Percentiles rank a stretch among this genome's conserved stretches.
Evolutionary conservation across 1,139 yeast species (phyloP).

Genomic region (Candida dubliniensis): DNA sequence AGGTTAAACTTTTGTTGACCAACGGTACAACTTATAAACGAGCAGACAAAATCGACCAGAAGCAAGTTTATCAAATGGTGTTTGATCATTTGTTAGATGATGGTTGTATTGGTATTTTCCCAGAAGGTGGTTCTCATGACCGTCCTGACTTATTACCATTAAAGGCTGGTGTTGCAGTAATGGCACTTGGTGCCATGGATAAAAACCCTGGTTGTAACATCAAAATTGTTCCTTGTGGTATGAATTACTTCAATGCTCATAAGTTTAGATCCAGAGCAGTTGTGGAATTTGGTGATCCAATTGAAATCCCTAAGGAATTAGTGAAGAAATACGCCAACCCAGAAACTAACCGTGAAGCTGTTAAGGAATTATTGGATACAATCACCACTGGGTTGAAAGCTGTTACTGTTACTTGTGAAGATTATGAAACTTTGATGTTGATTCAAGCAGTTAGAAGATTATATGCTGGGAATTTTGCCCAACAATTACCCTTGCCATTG

Average conservation of each 20-base stretch:
- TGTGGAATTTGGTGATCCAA: slow-evolving; percentile 89
- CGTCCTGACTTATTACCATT: slow-evolving; percentile 86
- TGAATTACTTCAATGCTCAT: slow-evolving; percentile 96
- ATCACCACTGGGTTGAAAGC: slow-evolving; percentile 78
- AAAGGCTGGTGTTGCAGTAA: slow-evolving; percentile 96
- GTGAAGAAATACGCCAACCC: slow-evolving; percentile 62
- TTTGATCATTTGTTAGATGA: slow-evolving; percentile 79
- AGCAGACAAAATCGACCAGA: slow-evolving; percentile 85
- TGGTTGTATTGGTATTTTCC: slow-evolving; percentile 90
- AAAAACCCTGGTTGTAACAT: slow-evolving; percentile 69
- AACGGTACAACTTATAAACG: slow-evolving; percentile 65
- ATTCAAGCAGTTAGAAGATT: slow-evolving; percentile 92
- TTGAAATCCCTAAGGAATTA: slow-evolving; percentile 62
- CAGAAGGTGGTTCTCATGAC: slow-evolving; percentile 98
- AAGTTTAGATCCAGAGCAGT: slow-evolving; percentile 94
- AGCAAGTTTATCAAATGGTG: slow-evolving; percentile 75
- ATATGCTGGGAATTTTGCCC: slow-evolving; percentile 72
- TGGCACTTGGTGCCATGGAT: slow-evolving; percentile 93
- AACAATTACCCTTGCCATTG: slow-evolving; percentile 73
- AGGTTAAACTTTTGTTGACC: slow-evolving; percentile 40
- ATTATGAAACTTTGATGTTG: slow-evolving; percentile 87
- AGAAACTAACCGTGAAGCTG: slow-evolving; percentile 64
- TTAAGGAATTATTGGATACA: slow-evolving; percentile 64
- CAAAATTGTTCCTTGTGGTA: slow-evolving; percentile 91
- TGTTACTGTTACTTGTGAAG: slow-evolving; percentile 90